These are phyloP conservation scores for Phlebiopsis gigantea DNA, from an alignment of 768 basidiomycete species.

Conservation along the genomic window DNA sequence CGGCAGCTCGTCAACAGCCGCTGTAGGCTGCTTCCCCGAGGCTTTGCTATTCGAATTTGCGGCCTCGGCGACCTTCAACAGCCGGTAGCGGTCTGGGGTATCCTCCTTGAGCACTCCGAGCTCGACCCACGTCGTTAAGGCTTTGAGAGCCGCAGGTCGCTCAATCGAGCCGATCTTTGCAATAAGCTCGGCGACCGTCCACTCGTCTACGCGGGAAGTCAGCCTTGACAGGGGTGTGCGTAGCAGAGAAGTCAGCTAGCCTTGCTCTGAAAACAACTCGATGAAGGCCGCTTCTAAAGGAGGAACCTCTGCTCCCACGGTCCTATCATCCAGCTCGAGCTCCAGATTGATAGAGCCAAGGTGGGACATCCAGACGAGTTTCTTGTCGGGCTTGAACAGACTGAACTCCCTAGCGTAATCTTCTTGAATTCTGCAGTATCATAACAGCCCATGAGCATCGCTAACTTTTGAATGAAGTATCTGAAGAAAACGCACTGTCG, in stretches of 20 bases:
- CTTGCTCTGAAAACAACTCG: constrained; percentile 73
- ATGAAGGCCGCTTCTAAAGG: constrained; percentile 90
- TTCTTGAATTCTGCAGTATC: constrained; percentile 58
- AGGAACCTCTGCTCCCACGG: constrained; percentile 66
- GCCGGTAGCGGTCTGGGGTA: constrained; percentile 48
- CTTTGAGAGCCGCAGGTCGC: constrained; percentile 59
- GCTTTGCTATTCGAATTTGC: constrained; percentile 16
- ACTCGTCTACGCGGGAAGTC: constrained; percentile 41
- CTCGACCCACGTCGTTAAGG: constrained; percentile 79
- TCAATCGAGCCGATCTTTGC: constrained; percentile 61
- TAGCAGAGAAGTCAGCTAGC: constrained; percentile 28
- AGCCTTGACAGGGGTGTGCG: neutral
- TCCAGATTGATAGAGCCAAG: constrained; percentile 81
- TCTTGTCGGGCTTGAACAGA: constrained; percentile 91
- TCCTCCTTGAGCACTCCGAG: constrained; percentile 75
- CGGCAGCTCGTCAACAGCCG: constrained; percentile 39
- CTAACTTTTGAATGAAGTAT: neutral
- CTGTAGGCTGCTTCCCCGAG: constrained; percentile 13
- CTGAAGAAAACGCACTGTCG: constrained; percentile 55
- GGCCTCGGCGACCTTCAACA: constrained; percentile 61
- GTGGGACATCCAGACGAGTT: constrained; percentile 83
- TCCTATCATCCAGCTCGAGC: constrained; percentile 78
- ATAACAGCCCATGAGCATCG: neutral
- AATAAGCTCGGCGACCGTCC: constrained; percentile 69
- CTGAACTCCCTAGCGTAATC: constrained; percentile 72